A percentile compares a stretch with the other conserved stretches of the same genome.
Conservation (phyloP, 2,329 filamentous ascomycete genomes). For the Stagonosporopsis chrysanthemi region DNA sequence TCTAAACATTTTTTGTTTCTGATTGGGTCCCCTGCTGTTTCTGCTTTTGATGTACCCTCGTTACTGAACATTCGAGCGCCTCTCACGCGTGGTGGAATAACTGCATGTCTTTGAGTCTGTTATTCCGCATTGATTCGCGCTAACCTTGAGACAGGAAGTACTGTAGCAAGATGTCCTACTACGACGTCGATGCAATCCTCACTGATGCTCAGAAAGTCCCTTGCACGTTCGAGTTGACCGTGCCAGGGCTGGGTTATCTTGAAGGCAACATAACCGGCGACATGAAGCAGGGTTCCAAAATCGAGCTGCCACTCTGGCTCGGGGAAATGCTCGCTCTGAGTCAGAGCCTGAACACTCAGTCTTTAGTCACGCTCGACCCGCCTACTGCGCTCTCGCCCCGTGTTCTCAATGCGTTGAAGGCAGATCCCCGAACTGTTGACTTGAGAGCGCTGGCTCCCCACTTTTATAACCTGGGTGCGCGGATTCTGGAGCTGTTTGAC, state of each 20-base stretch:
- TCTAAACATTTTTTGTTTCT: not conserved
- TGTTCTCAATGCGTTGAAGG: conserved; percentile 88
- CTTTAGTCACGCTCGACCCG: conserved; percentile 75
- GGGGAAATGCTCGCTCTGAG: conserved; percentile 86
- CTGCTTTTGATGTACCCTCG: not conserved
- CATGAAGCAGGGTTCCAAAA: conserved; percentile 80
- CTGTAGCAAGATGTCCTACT: conserved; percentile 64
- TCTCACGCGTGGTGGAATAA: too few species aligned
- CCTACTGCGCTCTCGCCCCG: conserved; percentile 78
- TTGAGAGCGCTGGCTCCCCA: conserved; percentile 82
- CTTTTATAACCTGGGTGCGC: conserved; percentile 85
- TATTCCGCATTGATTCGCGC: not conserved
- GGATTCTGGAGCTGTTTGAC: conserved; percentile 90
- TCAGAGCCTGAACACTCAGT: conserved; percentile 47
- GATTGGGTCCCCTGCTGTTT: not conserved
- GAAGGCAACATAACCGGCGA: conserved; percentile 78
- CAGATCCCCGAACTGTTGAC: conserved; percentile 85
- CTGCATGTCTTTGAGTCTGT: not conserved
- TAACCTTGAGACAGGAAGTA: not conserved
- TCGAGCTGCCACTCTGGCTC: conserved; percentile 91
- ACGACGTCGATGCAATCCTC: conserved; percentile 83
- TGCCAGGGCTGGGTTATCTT: conserved; percentile 86
- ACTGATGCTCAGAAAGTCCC: conserved; percentile 95
- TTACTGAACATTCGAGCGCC: not conserved
- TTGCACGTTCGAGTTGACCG: conserved; percentile 90